These are phyloP conservation scores for Aspergillus sp. DNA, from an alignment of 2,329 filamentous ascomycete species.

Conservation along the genomic window DNA sequence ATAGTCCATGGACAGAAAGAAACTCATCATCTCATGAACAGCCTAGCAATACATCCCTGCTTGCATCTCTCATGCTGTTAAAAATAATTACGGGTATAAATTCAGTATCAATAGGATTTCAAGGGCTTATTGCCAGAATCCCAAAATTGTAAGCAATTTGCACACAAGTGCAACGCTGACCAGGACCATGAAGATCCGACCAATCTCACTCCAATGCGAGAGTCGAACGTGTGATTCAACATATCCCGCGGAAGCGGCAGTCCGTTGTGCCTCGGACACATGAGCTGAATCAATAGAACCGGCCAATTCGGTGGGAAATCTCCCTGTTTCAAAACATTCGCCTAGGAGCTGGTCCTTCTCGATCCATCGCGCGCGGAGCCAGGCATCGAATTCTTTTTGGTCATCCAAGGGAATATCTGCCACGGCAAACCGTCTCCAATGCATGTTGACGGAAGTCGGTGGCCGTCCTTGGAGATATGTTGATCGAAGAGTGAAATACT, in stretches of 20 bases:
- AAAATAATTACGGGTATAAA: conserved; percentile 2
- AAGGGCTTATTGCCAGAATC: conserved; percentile 8
- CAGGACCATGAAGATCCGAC: conserved; percentile 40
- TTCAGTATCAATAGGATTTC: background rate
- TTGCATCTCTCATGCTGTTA: conserved; percentile 1
- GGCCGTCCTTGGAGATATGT: conserved; percentile 85
- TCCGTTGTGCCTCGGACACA: conserved; percentile 21
- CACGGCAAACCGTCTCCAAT: conserved; percentile 83
- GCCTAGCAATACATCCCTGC: too few species aligned
- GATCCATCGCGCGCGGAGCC: conserved; percentile 81
- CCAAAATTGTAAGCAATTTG: conserved; percentile 20
- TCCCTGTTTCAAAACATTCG: conserved; percentile 69
- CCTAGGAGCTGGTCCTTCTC: conserved; percentile 91
- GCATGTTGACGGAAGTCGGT: conserved; percentile 93
- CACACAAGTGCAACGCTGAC: conserved; percentile 29
- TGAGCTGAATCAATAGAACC: conserved; percentile 47
- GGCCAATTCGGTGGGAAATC: conserved; percentile 68
- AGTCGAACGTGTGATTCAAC: conserved; percentile 40
- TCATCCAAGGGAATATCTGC: conserved; percentile 75
- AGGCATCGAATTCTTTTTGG: conserved; percentile 70
- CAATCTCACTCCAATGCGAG: conserved; percentile 39
- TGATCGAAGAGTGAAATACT: conserved; percentile 79
- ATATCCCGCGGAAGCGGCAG: conserved; percentile 33
- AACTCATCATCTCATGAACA: too few species aligned
- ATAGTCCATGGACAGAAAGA: too few species aligned